A percentile compares a stretch with the other conserved stretches of the same genome.
Conservation (phyloP, 805 yeast genomes). For the Cyberlindnera subsufficiens region DNA sequence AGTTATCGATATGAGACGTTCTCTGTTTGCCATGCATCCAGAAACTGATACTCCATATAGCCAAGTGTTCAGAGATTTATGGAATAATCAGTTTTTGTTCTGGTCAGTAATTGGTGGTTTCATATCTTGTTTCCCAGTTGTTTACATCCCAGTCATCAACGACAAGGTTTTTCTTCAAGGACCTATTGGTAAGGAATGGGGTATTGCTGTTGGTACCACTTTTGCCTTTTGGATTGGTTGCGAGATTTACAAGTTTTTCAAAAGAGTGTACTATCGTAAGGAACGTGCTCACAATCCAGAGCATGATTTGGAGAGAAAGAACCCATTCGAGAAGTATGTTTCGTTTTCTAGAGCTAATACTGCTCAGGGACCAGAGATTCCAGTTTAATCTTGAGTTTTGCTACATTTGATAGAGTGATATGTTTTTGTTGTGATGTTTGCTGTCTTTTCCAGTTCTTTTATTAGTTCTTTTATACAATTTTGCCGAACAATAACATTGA, state of each 20-base stretch:
- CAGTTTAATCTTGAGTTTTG: neutral
- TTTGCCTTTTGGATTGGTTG: constrained; percentile 50
- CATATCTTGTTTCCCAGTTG: constrained; percentile 69
- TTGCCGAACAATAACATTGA: neutral
- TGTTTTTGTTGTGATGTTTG: too few relatives aligned
- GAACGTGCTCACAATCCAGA: constrained; percentile 47
- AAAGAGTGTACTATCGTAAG: constrained; percentile 46
- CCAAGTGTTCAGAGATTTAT: constrained; percentile 57
- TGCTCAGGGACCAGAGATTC: neutral
- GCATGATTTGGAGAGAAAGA: constrained; percentile 53
- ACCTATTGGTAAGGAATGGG: constrained; percentile 79
- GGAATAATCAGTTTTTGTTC: constrained; percentile 71
- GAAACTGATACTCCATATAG: constrained; percentile 49
- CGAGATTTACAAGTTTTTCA: constrained; percentile 63
- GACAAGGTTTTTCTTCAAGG: constrained; percentile 66
- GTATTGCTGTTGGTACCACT: constrained; percentile 56
- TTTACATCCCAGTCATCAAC: constrained; percentile 86
- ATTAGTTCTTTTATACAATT: neutral
- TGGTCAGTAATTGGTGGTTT: constrained; percentile 76
- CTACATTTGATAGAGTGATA: neutral
- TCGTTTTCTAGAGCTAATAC: constrained; percentile 43
- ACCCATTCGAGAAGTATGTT: constrained; percentile 59
- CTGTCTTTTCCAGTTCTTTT: neutral
- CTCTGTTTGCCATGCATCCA: constrained; percentile 67
- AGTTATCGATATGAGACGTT: constrained; percentile 64